These are phyloP conservation scores for Blastobotrys muscicola DNA, from an alignment of 805 yeast species.

Conservation along the genomic window DNA sequence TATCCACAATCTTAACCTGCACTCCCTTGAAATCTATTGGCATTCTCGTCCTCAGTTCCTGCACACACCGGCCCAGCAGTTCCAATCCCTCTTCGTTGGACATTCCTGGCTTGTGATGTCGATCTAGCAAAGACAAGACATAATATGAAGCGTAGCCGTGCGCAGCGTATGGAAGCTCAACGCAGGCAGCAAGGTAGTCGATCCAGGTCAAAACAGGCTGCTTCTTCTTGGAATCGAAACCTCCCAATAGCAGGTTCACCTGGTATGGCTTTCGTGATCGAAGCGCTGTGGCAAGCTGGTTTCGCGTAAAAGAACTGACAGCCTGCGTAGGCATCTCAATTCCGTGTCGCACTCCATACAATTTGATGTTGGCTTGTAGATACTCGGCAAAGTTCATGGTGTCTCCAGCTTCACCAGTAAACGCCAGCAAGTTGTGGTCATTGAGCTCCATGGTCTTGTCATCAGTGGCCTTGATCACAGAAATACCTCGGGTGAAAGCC, in stretches of 20 bases:
- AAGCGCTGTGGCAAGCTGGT: slow-evolving; percentile 74
- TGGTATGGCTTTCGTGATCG: slow-evolving; percentile 82
- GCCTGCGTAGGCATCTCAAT: slow-evolving; percentile 76
- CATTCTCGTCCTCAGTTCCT: slow-evolving; percentile 74
- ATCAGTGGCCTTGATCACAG: slow-evolving; percentile 67
- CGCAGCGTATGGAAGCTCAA: slow-evolving; percentile 89
- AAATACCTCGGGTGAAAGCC: slow-evolving; percentile 86
- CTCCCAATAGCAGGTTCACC: slow-evolving; percentile 84
- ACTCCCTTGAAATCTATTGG: slow-evolving; percentile 94
- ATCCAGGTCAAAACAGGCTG: slow-evolving; percentile 74
- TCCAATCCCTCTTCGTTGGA: slow-evolving; percentile 67
- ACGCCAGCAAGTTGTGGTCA: slow-evolving; percentile 73
- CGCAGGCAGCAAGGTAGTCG: slow-evolving; percentile 89
- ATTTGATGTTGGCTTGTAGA: slow-evolving; percentile 84
- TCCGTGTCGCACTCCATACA: slow-evolving; percentile 78
- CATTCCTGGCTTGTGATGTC: slow-evolving; percentile 75
- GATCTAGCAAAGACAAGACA: slow-evolving; percentile 81
- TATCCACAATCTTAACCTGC: slow-evolving; percentile 53
- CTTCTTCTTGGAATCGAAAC: slow-evolving; percentile 52
- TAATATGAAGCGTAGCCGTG: slow-evolving; percentile 99
- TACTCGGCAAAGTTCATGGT: slow-evolving; percentile 92
- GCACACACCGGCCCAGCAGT: slow-evolving; percentile 60
- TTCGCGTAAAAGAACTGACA: slow-evolving; percentile 80
- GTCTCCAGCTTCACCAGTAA: slow-evolving; percentile 94
- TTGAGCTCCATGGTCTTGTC: slow-evolving; percentile 72